Base-by-base conservation (phyloP, 1,284 basidiomycete genomes). In the Ganoderma multipileum region DNA sequence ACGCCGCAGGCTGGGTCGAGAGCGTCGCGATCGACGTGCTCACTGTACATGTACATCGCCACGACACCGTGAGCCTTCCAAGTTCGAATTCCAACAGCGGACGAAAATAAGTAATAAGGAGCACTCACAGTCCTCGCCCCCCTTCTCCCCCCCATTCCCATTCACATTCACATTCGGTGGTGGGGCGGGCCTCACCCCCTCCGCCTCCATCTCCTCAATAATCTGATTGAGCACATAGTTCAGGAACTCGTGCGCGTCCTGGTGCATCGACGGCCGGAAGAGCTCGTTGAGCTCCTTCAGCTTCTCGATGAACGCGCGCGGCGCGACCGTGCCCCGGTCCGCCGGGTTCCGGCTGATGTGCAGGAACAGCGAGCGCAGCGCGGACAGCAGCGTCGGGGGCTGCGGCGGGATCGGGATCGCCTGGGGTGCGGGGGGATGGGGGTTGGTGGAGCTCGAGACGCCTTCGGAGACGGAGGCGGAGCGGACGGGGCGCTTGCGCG, bases 181-280 rank as follows among this genome's bases (percentile, higher is more conserved):
- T 9, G 38, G 65, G 65, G n/a, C 36, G 68, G 74, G 67, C 14
- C 62, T 63, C 65, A 81, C 87, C 74, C 80, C 83, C 65, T 94
- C 89, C 67, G 89, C 88, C 75, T 95, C 93, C 72, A 99, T 89
- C 78, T 98, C 96, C 81, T 99, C 97, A 42, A 95, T 93, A 64
- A 99, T 91, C 79, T 89, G 91, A 80, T 99, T 99, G 69, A 99
- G 84, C 39, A 98, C 83, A 82, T 94, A 98, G 79, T 97, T 98
- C 64, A 99, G 85, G 81, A 99, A 98, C 81, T 99, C 97, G 80
- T 98, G 96, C 1, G 96, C 96, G 79, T 98, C 97, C 78, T 98
- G 96, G 77, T 97, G 97, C 86, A 92, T 92, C 36, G 91, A 92
- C 47, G 90, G 91, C 64, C 94, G 88, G 79, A 96, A 98, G 65